Evolutionary conservation across 2,329 filamentous ascomycete genomes (phyloP).

Genomic region (Neonectria neomacrospora): DNA sequence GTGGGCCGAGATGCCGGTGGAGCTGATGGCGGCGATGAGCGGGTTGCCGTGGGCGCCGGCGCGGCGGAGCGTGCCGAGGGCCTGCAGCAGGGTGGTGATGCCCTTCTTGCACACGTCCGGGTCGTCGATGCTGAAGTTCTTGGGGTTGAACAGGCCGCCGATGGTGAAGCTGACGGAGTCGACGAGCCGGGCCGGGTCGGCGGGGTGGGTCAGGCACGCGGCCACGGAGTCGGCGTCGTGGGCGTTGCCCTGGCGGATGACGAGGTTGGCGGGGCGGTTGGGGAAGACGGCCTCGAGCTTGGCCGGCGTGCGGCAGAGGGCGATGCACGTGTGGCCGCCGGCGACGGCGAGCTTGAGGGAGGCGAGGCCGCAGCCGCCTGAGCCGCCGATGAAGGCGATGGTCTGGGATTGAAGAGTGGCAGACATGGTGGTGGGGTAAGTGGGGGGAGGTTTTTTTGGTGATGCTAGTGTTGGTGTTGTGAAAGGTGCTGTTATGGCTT

Average conservation of each 20-base stretch:
- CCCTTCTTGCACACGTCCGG: slow-evolving; percentile 55
- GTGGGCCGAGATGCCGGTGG: slow-evolving; percentile 53
- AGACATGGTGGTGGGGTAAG: slow-evolving; percentile 21
- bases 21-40: slow-evolving; percentile 51
- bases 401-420: slow-evolving; percentile 29
- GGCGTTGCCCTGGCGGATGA: slow-evolving; percentile 53
- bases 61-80: slow-evolving; percentile 44
- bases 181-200: slow-evolving; percentile 45
- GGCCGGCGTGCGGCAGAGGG: slow-evolving; percentile 53
- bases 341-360: slow-evolving; percentile 51
- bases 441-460: slow-evolving; percentile 5
- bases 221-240: slow-evolving; percentile 49
- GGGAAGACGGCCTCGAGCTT: slow-evolving; percentile 53
- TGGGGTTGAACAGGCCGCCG: slow-evolving; percentile 46
- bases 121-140: slow-evolving; percentile 48
- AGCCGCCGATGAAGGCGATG: slow-evolving; percentile 55
- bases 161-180: slow-evolving; percentile 55
- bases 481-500: not conserved
- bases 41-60: slow-evolving; percentile 45
- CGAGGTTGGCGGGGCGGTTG: slow-evolving; percentile 47
- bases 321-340: slow-evolving; percentile 53
- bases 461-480: not conserved
- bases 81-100: slow-evolving; percentile 49
- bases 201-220: slow-evolving; percentile 45
- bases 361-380: slow-evolving; percentile 53